Evolutionary conservation across 345 rosid species (phyloP), one percentile per base, ranked within the genome.

Genomic region (Eutrema japonicum): DNA sequence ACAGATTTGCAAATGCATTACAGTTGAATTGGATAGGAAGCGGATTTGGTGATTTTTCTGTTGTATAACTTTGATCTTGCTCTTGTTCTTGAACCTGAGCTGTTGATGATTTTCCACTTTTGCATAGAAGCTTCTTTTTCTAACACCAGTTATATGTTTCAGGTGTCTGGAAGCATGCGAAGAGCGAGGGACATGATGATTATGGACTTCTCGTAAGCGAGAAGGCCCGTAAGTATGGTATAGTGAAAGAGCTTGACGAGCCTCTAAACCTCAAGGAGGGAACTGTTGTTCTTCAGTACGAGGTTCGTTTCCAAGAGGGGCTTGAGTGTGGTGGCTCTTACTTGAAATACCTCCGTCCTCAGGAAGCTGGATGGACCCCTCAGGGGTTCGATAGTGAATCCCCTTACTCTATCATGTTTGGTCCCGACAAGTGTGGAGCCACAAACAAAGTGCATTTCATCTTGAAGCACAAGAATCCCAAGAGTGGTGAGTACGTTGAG

Each of bases 271-370:
- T 89, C 10, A 86, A 86, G 83, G 91, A 89, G 14, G 91, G 86
- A 49, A 91, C 90, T 18, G 45, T 79, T 50, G 93, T 87, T 66
- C 89, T 91, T 38, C 95, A 89, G 16, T 89, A 83, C 64, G 97
- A 91, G 81, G 82, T 81, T 74, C 95, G 97, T 51, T 78, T 87
- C 54, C 97, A 88, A 55, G 82, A 87, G 10, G 95, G 97, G 30
- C 92, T 91, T 40, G 97, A 91, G 83, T 91, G 97, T 58, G 97
- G 97, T 56, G 97, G 97, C 72, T 91, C 97, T 18, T 91, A 91
- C 79, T 55, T 91, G 76, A 91, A 91, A 56, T 91, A 85, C 72
- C 82, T 91, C 50, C 82, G 92, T 14, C 92, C 95, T 4, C 97
- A 91, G 71, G 92, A 82, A 40, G 87, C 89, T 68, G 91, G 88